Base-by-base conservation (phyloP, 2,329 filamentous ascomycete genomes). In the Diaporthe humulicola region DNA sequence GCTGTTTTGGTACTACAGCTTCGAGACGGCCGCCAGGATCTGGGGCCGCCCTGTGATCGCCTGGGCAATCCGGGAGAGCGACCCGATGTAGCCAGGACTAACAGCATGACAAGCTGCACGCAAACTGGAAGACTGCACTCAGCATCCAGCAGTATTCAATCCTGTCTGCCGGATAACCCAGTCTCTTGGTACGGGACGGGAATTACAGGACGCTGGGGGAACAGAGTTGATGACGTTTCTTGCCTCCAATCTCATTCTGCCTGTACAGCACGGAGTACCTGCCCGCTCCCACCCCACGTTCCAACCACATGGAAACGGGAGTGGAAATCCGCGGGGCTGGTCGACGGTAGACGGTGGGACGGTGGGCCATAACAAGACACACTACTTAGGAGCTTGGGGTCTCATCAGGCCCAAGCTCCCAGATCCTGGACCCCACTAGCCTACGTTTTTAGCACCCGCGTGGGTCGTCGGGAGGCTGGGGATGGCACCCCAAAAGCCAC, bases 241-340 rank as follows among this genome's bases (percentile, higher is more conserved):
- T 45, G 45, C 45, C 64, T 67, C 33, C 64, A 36, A 25, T 19
- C 10, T 30, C 42, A 45, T 50, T 48, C 22, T 28, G 22, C 5
- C 42, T 19, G 25, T 36, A n/a, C n/a, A n/a, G n/a, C n/a, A n/a
- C n/a, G n/a, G n/a, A n/a, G 22, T 30, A 9, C 52, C 52, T 14
- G 28, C n/a, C 36, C 12, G 7, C 25, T 14, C 40, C 28, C 19
- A 36, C 22, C 45, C 45, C 64, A 67, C 64, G 45, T 25, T 67
- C 64, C 64, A 52, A 54, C 45, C 64, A 69, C 48, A 54, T 54
- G 64, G 33, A 69, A 69, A 38, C n/a, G 64, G 64, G 28, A 40
- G 17, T 40, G 64, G 48, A 69, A 69, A 69, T 69, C 64, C 64
- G 64, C 64, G 64, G 64, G 64, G 64, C 64, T 69, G 64, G 64